Evolutionary conservation across 768 basidiomycete species (phyloP).

Genomic region (Mrakia frigida): DNA sequence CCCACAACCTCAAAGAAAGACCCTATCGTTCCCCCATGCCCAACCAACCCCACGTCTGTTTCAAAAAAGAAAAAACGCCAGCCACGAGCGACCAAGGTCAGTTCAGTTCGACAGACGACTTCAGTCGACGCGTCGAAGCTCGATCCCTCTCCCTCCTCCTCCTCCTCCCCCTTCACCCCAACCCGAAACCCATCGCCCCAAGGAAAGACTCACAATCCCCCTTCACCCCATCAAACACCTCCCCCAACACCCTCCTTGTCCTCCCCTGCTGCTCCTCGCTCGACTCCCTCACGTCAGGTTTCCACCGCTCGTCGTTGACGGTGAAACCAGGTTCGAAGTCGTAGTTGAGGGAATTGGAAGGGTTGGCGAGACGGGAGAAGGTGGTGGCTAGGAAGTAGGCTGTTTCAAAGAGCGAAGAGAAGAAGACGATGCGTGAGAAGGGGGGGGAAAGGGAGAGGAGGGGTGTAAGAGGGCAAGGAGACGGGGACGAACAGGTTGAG

Average conservation of each 20-base stretch:
- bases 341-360: constrained; percentile 4
- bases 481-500: background rate
- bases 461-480: background rate
- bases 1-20: constrained; percentile 3
- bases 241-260: background rate
- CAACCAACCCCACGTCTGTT: background rate
- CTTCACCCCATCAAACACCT: background rate
- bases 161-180: background rate
- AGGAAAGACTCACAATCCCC: background rate
- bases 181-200: background rate
- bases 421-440: background rate
- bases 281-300: background rate
- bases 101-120: too few species aligned
- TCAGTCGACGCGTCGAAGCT: too few species aligned
- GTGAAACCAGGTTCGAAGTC: background rate
- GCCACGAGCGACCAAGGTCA: too few species aligned
- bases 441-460: background rate
- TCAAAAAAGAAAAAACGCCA: background rate
- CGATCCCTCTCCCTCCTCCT: background rate
- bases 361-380: constrained; percentile 8
- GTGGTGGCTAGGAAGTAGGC: constrained; percentile 13
- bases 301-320: constrained; percentile 8
- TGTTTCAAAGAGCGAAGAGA: background rate
- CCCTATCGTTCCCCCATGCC: background rate
- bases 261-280: background rate